Evolutionary conservation across 2,329 filamentous ascomycete genomes (phyloP).

Genomic region (Trichophyton benhamiae): DNA sequence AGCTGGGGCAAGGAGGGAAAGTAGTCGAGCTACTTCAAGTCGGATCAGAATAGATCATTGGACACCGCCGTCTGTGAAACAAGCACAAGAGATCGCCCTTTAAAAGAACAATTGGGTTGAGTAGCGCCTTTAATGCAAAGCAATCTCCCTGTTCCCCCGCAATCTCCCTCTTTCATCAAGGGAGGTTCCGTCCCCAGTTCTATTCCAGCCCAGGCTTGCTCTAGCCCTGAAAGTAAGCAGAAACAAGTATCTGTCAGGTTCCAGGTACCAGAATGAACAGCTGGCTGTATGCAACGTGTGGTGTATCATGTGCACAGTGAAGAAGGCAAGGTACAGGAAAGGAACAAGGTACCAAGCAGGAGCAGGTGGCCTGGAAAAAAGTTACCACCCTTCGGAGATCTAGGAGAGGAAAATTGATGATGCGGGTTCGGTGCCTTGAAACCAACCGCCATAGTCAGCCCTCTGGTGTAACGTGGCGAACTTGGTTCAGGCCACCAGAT

Average conservation of each 20-base stretch:
- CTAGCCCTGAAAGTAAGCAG: neutral
- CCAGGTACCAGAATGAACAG: neutral
- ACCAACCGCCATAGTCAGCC: neutral
- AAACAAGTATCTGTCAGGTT: slow-evolving; percentile 1
- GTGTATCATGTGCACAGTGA: neutral
- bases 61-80: neutral
- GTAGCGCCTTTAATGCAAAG: neutral
- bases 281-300: neutral
- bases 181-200: neutral
- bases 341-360: neutral
- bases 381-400: neutral
- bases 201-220: neutral
- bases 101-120: neutral
- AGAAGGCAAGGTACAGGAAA: neutral
- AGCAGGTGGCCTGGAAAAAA: neutral
- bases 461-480: slow-evolving; percentile 2
- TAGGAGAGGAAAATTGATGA: neutral
- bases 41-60: neutral
- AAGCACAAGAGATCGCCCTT: neutral
- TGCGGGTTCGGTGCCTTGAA: neutral
- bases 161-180: neutral
- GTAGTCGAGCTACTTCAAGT: neutral
- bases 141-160: neutral
- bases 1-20: neutral
- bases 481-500: neutral